Conservation (phyloP, 768 basidiomycete genomes). For the Boletus tylopilopsis region DNA sequence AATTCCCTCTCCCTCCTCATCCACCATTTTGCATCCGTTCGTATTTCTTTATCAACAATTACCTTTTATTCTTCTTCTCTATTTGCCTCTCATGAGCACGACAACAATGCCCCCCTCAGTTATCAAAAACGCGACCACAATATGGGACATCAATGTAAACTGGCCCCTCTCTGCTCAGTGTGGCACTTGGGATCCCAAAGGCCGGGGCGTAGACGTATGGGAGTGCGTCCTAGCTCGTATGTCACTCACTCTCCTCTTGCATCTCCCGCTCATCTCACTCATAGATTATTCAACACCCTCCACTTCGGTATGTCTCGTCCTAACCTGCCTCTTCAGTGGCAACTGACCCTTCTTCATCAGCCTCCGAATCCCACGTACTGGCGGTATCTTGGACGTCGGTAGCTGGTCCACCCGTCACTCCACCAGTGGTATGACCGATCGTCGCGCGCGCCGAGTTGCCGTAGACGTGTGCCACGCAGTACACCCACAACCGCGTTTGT, state of each 20-base stretch:
- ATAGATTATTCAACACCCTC: conserved; percentile 58
- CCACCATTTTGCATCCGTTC: conserved; percentile 6
- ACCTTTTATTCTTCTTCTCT: neutral
- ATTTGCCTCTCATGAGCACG: conserved; percentile 22
- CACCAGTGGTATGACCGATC: conserved; percentile 6
- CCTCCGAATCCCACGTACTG: conserved; percentile 43
- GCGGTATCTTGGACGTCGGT: conserved; percentile 48
- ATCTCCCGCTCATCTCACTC: conserved; percentile 5
- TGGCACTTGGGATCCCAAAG: conserved; percentile 64
- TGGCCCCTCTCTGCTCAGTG: conserved; percentile 68
- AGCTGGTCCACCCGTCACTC: neutral
- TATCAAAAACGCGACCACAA: conserved; percentile 62
- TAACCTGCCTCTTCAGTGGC: neutral
- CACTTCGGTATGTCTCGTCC: conserved; percentile 34
- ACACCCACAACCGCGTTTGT: conserved; percentile 1
- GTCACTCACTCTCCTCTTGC: neutral
- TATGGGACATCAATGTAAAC: conserved; percentile 66
- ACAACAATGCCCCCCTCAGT: conserved; percentile 29
- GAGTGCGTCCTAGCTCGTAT: conserved; percentile 68
- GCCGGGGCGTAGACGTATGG: conserved; percentile 71
- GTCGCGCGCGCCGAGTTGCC: neutral
- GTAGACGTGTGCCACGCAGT: neutral
- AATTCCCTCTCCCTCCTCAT: conserved; percentile 3
- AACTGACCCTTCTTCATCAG: conserved; percentile 22
- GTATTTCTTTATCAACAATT: neutral